Evolutionary conservation across 108 stramenopile species (phyloP).

Genomic region (Cyclotella atomus): DNA sequence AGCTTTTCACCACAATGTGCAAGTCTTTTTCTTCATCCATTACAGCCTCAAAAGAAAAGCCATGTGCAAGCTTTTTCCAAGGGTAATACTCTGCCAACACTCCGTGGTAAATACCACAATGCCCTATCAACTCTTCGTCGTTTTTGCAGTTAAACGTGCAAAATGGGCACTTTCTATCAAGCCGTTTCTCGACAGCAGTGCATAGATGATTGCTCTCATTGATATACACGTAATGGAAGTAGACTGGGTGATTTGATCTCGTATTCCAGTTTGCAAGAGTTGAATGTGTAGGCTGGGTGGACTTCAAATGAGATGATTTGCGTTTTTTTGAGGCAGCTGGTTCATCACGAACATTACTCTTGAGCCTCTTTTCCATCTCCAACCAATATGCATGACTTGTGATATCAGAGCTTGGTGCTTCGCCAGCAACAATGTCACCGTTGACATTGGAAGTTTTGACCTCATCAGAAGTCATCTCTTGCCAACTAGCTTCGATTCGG

Average conservation of each 20-base stretch:
- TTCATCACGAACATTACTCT: not conserved
- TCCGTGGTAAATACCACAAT: slow-evolving; percentile 33
- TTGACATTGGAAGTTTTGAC: not conserved
- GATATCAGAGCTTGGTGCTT: not conserved
- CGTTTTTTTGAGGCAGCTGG: not conserved
- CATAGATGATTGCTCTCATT: slow-evolving; percentile 14
- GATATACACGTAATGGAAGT: slow-evolving; percentile 38
- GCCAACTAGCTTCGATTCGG: slow-evolving; percentile 16
- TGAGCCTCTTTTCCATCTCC: slow-evolving; percentile 1
- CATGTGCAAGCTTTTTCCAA: not conserved
- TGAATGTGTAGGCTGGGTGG: not conserved
- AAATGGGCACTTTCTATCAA: slow-evolving; percentile 25
- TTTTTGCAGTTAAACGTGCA: slow-evolving; percentile 28
- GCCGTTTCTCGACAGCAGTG: slow-evolving; percentile 24
- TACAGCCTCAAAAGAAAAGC: slow-evolving; percentile 22
- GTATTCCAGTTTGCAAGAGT: not conserved
- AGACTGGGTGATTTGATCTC: slow-evolving; percentile 16
- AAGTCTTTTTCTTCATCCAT: slow-evolving; percentile 25
- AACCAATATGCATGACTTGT: not conserved
- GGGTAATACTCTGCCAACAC: slow-evolving; percentile 11
- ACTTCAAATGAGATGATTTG: not conserved
- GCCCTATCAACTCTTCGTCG: slow-evolving; percentile 25
- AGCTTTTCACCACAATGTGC: slow-evolving; percentile 22
- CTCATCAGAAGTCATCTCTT: not conserved
- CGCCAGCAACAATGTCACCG: not conserved